Percentiles rank a stretch among this genome's conserved stretches.
Conservation (phyloP, 495 filamentous ascomycete genomes). For the Geoglossum glabrum region DNA sequence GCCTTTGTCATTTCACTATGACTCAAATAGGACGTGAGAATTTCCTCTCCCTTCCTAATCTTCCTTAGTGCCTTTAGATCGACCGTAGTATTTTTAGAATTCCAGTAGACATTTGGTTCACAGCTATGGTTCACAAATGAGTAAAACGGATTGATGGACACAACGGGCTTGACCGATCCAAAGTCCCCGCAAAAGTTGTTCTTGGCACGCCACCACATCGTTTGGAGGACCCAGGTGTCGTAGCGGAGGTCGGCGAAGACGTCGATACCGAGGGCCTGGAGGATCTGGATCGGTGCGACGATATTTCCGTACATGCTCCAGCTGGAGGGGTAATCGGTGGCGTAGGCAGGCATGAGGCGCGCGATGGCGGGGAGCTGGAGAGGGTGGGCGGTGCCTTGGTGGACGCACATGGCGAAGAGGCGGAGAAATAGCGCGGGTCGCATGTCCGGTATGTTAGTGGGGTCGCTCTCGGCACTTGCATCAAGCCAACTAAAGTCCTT, state of each 20-base stretch:
- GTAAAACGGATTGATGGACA: conserved; percentile 55
- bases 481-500: conserved; percentile 62
- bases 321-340: conserved; percentile 18
- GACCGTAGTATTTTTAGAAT: conserved; percentile 21
- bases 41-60: neutral
- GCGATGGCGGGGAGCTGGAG: conserved; percentile 35
- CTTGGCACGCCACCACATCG: conserved; percentile 33
- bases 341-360: conserved; percentile 72
- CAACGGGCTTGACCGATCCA: conserved; percentile 17
- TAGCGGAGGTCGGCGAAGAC: conserved; percentile 48
- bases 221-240: conserved; percentile 83
- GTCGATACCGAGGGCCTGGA: conserved; percentile 79
- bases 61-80: neutral
- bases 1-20: neutral
- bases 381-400: conserved; percentile 50
- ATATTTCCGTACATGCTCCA: conserved; percentile 30
- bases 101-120: conserved; percentile 82
- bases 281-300: conserved; percentile 60
- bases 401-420: conserved; percentile 62
- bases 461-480: conserved; percentile 29
- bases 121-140: conserved; percentile 82
- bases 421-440: conserved; percentile 49
- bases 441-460: neutral
- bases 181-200: neutral
- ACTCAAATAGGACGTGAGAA: neutral